Base-by-base conservation (phyloP, 1,284 basidiomycete genomes). In the Microbotryum lychnidis-dioicae region DNA sequence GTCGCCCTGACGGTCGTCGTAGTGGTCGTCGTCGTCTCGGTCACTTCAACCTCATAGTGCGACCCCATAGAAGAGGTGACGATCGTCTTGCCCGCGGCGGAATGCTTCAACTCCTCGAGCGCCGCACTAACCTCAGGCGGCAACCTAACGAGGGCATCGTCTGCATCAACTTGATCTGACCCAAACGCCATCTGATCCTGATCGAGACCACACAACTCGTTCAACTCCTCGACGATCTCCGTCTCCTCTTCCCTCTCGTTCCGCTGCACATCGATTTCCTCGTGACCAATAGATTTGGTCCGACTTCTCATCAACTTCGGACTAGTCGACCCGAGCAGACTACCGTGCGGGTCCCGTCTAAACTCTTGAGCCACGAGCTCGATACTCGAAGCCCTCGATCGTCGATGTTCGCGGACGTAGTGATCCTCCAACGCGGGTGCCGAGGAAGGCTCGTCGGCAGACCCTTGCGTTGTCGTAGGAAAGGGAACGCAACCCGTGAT, bases 21-120 rank as follows among this genome's bases (percentile, higher is more conserved):
- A 8, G 58, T 67, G 45, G 68, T 69, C 18, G 70, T 64, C 3
- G 67, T 65, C 29, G 68, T 72, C 45, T 73, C 72, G 10, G 69
- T 61, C 9, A 72, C 66, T 58, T 72, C 70, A 60, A 79, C 75
- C 69, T 79, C 78, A 61, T 74, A 76, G 25, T 73, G 67, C 25
- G 72, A 73, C 20, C 74, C 72, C 14, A 51, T 37, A 3, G 27
- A 44, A 23, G 25, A 25, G 16, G 25, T 29, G 44, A 12, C 27
- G 49, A 64, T 10, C 69, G 65, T 54, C 66, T 66, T 21, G 27
- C 51, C 6, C 63, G 61, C 47, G 58, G 57, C 25, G 16, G 25
- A 57, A 54, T 37, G 62, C 60, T 42, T 25, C 6, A 27, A 46
- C 9, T 66, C 59, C 31, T 59, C 50, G 14, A 29, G 29, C 18